A percentile compares a stretch with the other conserved stretches of the same genome.
Evolutionary conservation across 768 basidiomycete species (phyloP).

Genomic region (Cubamyces lactineus): DNA sequence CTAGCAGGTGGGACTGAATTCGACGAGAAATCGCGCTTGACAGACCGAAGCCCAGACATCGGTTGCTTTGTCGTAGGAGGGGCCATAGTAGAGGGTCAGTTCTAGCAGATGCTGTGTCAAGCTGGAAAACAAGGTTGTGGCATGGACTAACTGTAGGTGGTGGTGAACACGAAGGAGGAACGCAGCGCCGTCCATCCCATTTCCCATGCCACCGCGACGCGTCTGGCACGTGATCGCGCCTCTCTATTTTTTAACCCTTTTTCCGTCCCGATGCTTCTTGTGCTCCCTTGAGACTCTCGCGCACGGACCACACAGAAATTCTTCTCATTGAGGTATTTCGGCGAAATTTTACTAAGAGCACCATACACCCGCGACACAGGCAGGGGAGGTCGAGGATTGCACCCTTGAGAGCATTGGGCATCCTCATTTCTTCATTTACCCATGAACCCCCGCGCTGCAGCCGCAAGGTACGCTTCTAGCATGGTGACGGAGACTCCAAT

Average conservation of each 20-base stretch:
- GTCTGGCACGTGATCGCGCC: constrained; percentile 21
- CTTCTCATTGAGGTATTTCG: background rate
- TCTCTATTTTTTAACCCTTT: background rate
- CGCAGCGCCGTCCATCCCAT: background rate
- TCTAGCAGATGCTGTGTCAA: background rate
- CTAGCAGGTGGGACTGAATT: constrained; percentile 42
- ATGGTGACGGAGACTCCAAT: background rate
- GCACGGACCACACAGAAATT: background rate
- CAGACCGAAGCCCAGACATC: constrained; percentile 60
- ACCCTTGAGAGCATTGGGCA: too few relatives aligned
- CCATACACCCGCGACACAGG: too few relatives aligned
- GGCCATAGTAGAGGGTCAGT: background rate
- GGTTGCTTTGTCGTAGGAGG: constrained; percentile 29
- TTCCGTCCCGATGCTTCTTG: background rate
- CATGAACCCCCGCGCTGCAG: background rate
- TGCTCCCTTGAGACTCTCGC: background rate
- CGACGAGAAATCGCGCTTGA: constrained; percentile 67
- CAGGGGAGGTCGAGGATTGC: too few relatives aligned
- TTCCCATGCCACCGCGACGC: constrained; percentile 15
- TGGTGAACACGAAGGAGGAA: background rate
- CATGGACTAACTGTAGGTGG: background rate
- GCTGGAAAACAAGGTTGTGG: background rate
- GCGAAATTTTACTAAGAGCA: too few relatives aligned
- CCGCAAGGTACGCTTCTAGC: background rate
- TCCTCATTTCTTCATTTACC: too few relatives aligned